Evolutionary conservation across 805 yeast genomes (phyloP), one percentile per base, ranked within the genome.

Genomic region (Ogataea nitratoaversa): DNA sequence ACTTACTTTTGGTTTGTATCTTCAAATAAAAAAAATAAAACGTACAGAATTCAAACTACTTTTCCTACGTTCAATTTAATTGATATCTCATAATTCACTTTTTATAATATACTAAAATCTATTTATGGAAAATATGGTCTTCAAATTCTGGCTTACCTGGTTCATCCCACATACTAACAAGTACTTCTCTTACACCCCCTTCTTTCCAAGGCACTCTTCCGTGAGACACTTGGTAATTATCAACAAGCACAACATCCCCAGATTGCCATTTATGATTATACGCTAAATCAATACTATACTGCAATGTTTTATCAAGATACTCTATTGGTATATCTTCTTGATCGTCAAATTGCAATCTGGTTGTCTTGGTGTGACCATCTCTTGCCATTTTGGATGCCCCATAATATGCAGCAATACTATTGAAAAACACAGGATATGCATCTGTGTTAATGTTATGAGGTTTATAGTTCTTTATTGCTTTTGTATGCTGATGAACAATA

Each of bases 131-230:
- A 22, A 22, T 22, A 22, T 22, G 11, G 11, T 22, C 11, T 22
- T 22, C 25, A 11, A 8, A 22, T 11, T 22, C 25, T 22, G 25
- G 9, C 13, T 27, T 17, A n/a, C 9, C 19, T 33, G 23, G 34
- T 12, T 63, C 67, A 34, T 62, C 66, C 67, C 68, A 64, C 65
- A 62, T 60, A 40, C 66, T 60, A n/a, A 60, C 66, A 19, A 62
- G 32, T n/a, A 64, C 48, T n/a, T 35, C 41, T 35, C 69, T 46
- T n/a, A n/a, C n/a, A 4, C 49, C 54, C 4, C 66, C 65, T 17
- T 50, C 46, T 54, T 59, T 58, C 29, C 29, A 27, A 2, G 67
- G 65, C 4, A 38, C 29, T 37, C 67, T 47, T 0, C 68, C 69
- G 45, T 65, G 68, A 36, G 62, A 55, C 3, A 57, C 65, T 40